Evolutionary conservation across 257 asterid species (phyloP), one percentile per base, ranked within the genome.

Genomic region (Lycium barbarum): DNA sequence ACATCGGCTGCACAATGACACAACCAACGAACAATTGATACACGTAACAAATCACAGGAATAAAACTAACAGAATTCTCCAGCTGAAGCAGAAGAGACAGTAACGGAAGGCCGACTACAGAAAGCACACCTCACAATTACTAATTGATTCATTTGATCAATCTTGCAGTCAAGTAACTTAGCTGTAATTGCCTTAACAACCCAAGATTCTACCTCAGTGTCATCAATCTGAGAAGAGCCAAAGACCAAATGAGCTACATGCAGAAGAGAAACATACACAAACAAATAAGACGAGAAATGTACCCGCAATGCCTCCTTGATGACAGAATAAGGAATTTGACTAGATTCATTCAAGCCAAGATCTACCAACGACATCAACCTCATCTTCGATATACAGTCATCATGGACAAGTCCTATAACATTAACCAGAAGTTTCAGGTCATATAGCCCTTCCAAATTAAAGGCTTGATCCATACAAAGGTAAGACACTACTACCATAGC

Each of bases 121-220:
- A 63, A 15, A 65, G 43, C 85, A 51, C 90, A 96, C 98, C 97
- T 95, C 86, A 97, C 97, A 49, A 91, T 86, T 83, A 95, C 90
- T 38, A 89, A 91, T 90, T 93, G 91, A 84, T 97, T 95, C 93
- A 95, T 92, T 83, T 97, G 99, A 89, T 95, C 99, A 49, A 97
- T 95, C 92, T 93, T 95, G 88, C 99, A 94, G 85, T 91, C 97
- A 45, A 97, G 74, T 78, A 95, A 89, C 91, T 95, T 95, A 33
- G 93, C 93, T 9, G 97, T 91, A 84, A 95, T 93, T 71, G 98
- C 98, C 92, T 94, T 97, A 79, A 95, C 95, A 86, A 97, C 88
- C 99, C 99, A 97, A 22, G 85, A 68, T 88, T 97, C 99, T 83
- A 97, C 96, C 87, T 94, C 98, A 87, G 57, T 84, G 73, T 90